Evolutionary conservation across 176 grass and related monocot species (phyloP).

Genomic region (Ampelocalamus luodianensis): DNA sequence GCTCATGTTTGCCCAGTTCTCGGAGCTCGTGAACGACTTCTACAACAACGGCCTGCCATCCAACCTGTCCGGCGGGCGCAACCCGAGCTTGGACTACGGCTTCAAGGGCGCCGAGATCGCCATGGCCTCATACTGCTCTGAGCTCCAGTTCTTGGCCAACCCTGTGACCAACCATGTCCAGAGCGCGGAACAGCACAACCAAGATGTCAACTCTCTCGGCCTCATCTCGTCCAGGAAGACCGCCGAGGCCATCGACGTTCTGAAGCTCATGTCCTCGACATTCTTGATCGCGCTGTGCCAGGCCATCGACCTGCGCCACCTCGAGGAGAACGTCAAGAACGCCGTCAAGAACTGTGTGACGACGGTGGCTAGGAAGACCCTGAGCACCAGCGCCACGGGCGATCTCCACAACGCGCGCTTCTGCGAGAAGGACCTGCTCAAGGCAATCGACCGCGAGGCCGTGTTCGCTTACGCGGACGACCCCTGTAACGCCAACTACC

Average conservation of each 20-base stretch:
- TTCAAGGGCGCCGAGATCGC: slow-evolving; percentile 95
- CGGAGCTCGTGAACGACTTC: slow-evolving; percentile 83
- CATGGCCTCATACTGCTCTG: slow-evolving; percentile 91
- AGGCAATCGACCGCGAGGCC: slow-evolving; percentile 64
- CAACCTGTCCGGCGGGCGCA: slow-evolving; percentile 80
- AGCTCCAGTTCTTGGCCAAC: slow-evolving; percentile 91
- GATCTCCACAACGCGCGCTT: slow-evolving; percentile 65
- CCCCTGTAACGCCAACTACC: slow-evolving; percentile 72
- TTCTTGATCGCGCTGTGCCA: slow-evolving; percentile 80
- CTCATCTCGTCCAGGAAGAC: slow-evolving; percentile 91
- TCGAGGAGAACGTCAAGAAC: slow-evolving; percentile 76
- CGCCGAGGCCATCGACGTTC: slow-evolving; percentile 75
- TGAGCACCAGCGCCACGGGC: slow-evolving; percentile 48
- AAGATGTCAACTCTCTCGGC: slow-evolving; percentile 91
- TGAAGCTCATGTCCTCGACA: slow-evolving; percentile 95
- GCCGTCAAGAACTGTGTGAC: slow-evolving; percentile 63
- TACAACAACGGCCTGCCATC: slow-evolving; percentile 93
- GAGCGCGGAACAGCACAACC: slow-evolving; percentile 96
- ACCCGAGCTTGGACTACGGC: slow-evolving; percentile 91
- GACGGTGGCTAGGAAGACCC: slow-evolving; percentile 60
- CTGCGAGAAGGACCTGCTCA: slow-evolving; percentile 73
- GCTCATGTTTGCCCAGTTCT: slow-evolving; percentile 97
- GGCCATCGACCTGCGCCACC: slow-evolving; percentile 73
- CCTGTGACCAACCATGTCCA: slow-evolving; percentile 93
- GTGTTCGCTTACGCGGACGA: slow-evolving; percentile 76